These are phyloP conservation scores for Dioscorea dumetorum DNA, from an alignment of 106 monocot genomes.

Conservation along the genomic window DNA sequence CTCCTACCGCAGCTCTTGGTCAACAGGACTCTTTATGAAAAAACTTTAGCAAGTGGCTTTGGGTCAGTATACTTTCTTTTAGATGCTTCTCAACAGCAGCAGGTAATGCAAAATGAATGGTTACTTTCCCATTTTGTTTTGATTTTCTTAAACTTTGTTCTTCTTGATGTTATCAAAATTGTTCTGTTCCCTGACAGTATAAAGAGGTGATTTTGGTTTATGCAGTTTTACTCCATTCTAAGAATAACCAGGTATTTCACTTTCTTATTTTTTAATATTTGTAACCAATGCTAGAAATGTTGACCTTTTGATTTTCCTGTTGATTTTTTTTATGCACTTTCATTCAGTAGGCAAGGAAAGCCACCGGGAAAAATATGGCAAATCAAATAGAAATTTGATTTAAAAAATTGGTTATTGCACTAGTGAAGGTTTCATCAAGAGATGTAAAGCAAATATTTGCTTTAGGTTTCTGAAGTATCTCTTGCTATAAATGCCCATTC, in stretches of 20 bases:
- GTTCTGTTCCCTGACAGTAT: conserved; percentile 34
- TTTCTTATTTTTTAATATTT: not conserved
- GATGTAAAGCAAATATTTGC: not conserved
- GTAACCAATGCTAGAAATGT: not conserved
- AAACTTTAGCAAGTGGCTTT: conserved; percentile 97
- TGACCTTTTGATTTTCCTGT: not conserved
- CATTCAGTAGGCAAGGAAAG: no score
- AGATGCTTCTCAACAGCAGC: conserved; percentile 96
- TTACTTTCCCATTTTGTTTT: not conserved
- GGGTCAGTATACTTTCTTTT: conserved; percentile 96
- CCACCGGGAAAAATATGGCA: not conserved
- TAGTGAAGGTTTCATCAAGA: not conserved
- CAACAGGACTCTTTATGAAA: conserved; percentile 93
- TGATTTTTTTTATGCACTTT: not conserved
- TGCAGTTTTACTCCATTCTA: conserved; percentile 54
- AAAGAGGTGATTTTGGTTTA: conserved; percentile 93
- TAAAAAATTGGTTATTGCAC: not conserved
- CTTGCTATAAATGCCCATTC: not conserved
- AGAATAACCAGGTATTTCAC: conserved; percentile 50
- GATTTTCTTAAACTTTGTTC: no score
- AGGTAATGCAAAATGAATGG: conserved; percentile 34
- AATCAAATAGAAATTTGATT: not conserved
- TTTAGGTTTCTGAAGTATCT: not conserved
- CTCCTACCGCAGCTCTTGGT: conserved; percentile 67
- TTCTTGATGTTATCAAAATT: no score